Evolutionary conservation across 352 stramenopile genomes (phyloP), one percentile per base, ranked within the genome.

Genomic region (Phytophthora nicotianae): DNA sequence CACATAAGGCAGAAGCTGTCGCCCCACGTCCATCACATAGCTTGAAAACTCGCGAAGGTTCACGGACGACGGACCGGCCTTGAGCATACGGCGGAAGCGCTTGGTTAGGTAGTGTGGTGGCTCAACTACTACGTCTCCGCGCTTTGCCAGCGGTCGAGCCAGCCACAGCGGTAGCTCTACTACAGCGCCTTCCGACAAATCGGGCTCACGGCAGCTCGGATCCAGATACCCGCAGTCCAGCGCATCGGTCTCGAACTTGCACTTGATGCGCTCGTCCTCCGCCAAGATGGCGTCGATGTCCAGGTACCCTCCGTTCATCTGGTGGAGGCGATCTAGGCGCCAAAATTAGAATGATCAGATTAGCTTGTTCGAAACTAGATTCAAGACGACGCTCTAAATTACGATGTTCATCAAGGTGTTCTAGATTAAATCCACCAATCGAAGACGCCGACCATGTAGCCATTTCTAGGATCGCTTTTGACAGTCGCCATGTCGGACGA

Each of bases 161-260:
- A 95, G 74, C 86, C 86, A 95, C 55, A 95, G 59, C 46, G 86
- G 86, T 26, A 95, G 71, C 70, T 95, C 86, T 37, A 95, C 79
- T 13, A 62, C 67, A 11, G 75, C 61, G 40, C 73, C 70, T 17
- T 63, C 53, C 42, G 72, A 55, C 46, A 93, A 66, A 45, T 93
- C 77, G 5, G 81, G 58, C 4, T 64, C 64, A 13, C 72, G 56
- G 42, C 81, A 92, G 38, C 83, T 92, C 17, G 84, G 75, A 35
- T 95, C 86, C 37, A 95, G 55, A 66, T 84, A 92, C 37, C 79
- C 86, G 58, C 83, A 92, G 54, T 88, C 82, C 19, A 83, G 54
- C 11, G 72, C 86, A 45, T 90, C 77, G 2, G 78, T 87, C 64
- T 72, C 46, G 68, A 95, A 93, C 29, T 63, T 85, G 72, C 84